Evolutionary conservation across 768 basidiomycete genomes (phyloP).

Genomic region (Calvatia gigantea): DNA sequence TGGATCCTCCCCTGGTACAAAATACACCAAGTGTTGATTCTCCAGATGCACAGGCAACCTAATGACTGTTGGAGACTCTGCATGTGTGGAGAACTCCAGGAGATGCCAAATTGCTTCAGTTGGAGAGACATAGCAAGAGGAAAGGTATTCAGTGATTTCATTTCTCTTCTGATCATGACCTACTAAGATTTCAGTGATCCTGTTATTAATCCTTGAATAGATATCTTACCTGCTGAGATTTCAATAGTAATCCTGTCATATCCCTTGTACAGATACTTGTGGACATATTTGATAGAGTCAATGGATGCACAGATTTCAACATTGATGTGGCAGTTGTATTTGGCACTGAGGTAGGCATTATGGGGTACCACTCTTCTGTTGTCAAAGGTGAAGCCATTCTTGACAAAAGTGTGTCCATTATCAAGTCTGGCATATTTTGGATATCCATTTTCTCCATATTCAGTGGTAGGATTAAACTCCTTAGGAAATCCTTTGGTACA

Average conservation of each 20-base stretch:
- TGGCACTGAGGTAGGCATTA: conserved; percentile 27
- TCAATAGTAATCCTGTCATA: conserved; percentile 35
- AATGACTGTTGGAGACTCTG: conserved; percentile 33
- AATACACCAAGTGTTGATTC: conserved; percentile 34
- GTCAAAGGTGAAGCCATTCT: conserved; percentile 17
- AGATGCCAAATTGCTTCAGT: conserved; percentile 34
- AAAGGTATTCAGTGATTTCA: conserved; percentile 35
- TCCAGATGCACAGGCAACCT: conserved; percentile 40
- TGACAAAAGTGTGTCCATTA: conserved; percentile 24
- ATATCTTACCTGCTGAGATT: conserved; percentile 20
- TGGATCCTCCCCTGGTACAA: conserved; percentile 25
- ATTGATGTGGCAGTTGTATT: conserved; percentile 48
- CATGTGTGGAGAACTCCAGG: conserved; percentile 30
- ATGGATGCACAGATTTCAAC: conserved; percentile 38
- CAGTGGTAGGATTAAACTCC: conserved; percentile 28
- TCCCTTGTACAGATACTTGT: conserved; percentile 52
- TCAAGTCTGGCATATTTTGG: conserved; percentile 31
- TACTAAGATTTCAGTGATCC: too few species aligned
- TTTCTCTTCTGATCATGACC: conserved; percentile 29
- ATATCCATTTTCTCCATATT: conserved; percentile 36
- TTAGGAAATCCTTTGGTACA: conserved; percentile 47
- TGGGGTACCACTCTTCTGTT: conserved; percentile 44
- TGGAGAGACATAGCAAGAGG: conserved; percentile 32
- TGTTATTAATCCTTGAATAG: too few species aligned
- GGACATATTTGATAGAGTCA: conserved; percentile 39